phyloP scores from a whole-genome alignment of 2,329 filamentous ascomycete species.

The Phialophora expanda region DNA sequence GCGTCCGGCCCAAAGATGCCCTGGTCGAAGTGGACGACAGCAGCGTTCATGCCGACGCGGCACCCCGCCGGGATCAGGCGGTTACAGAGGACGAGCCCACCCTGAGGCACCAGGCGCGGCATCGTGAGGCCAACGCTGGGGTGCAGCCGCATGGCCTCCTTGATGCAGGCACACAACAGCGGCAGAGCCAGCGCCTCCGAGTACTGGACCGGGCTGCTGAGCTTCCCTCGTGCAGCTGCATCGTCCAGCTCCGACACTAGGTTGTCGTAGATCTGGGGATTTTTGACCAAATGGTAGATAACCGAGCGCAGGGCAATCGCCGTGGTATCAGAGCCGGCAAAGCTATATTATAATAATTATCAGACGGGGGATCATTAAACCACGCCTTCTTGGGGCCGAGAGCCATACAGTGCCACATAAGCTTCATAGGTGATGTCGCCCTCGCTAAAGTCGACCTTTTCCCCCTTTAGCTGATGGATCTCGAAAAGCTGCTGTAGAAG shows the following conservation, averaged over 20 bases:
- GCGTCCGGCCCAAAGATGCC: constrained; percentile 39
- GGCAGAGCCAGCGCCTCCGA: constrained; percentile 31
- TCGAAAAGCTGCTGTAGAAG: constrained; percentile 42
- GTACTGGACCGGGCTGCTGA: constrained; percentile 28
- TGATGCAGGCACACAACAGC: constrained; percentile 34
- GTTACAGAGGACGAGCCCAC: constrained; percentile 30
- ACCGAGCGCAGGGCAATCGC: constrained; percentile 29
- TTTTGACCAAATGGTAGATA: constrained; percentile 56
- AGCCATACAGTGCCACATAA: constrained; percentile 28
- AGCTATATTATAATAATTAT: constrained; percentile 17
- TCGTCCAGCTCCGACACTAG: constrained; percentile 26
- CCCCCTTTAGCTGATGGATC: constrained; percentile 42
- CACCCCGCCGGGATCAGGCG: constrained; percentile 30
- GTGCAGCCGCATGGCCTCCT: constrained; percentile 33
- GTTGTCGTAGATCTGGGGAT: constrained; percentile 23
- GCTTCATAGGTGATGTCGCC: constrained; percentile 33
- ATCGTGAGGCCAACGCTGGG: constrained; percentile 40
- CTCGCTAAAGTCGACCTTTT: constrained; percentile 42
- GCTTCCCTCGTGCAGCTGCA: constrained; percentile 13
- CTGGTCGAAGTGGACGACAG: constrained; percentile 36
- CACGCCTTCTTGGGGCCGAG: background rate
- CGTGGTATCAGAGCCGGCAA: constrained; percentile 33
- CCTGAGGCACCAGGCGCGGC: constrained; percentile 36
- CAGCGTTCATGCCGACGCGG: constrained; percentile 34
- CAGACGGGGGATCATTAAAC: background rate